Conservation (phyloP, 2,329 filamentous ascomycete species). For the Xylaria sp. region DNA sequence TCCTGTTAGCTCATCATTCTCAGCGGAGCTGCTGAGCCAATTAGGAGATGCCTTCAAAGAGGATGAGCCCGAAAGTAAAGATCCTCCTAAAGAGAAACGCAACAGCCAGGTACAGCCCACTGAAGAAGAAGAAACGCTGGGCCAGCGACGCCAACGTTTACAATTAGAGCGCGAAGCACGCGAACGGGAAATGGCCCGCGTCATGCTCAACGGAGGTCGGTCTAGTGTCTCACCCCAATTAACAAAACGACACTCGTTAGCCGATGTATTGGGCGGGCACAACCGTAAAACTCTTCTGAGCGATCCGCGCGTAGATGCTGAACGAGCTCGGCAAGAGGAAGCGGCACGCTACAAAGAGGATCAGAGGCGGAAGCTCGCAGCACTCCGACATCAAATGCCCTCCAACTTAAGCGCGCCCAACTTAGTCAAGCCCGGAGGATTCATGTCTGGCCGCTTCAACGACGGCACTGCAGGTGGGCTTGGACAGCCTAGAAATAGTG, state of each 20-base stretch:
- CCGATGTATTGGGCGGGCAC: slow-evolving; percentile 65
- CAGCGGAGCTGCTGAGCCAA: slow-evolving; percentile 74
- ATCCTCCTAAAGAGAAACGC: slow-evolving; percentile 49
- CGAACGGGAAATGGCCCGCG: slow-evolving; percentile 62
- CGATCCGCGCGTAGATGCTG: slow-evolving; percentile 56
- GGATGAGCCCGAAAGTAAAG: slow-evolving; percentile 48
- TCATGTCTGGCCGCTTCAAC: slow-evolving; percentile 65
- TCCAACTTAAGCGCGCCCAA: slow-evolving; percentile 51
- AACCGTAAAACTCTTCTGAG: slow-evolving; percentile 52
- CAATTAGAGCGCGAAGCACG: slow-evolving; percentile 76
- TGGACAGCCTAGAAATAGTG: slow-evolving; percentile 44
- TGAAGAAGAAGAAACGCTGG: slow-evolving; percentile 80
- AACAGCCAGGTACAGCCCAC: slow-evolving; percentile 48
- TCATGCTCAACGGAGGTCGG: slow-evolving; percentile 46
- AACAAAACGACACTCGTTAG: slow-evolving; percentile 61
- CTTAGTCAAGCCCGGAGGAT: slow-evolving; percentile 57
- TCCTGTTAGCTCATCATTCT: slow-evolving; percentile 74
- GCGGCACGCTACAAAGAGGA: slow-evolving; percentile 55
- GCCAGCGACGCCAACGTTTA: slow-evolving; percentile 78
- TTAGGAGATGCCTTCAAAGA: slow-evolving; percentile 64
- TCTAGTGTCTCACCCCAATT: slow-evolving; percentile 56
- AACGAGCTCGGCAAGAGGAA: slow-evolving; percentile 56
- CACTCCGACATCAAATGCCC: slow-evolving; percentile 63
- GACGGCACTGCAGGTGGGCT: slow-evolving; percentile 59
- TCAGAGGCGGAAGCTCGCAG: slow-evolving; percentile 61